Conservation (phyloP, 345 rosid genomes). For the Rhizophora mangle region DNA sequence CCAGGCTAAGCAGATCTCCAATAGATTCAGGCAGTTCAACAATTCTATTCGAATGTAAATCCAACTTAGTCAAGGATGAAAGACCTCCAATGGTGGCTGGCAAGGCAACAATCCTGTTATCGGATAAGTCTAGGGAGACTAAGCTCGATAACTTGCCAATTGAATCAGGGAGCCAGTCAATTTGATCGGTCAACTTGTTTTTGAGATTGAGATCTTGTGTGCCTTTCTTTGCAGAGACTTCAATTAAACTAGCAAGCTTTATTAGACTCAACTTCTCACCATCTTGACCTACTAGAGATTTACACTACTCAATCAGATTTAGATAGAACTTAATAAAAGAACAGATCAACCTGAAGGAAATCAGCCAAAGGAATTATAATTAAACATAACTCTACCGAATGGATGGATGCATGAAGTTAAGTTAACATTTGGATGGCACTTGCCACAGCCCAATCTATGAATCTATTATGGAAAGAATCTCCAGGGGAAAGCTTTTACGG, state of each 20-base stretch:
- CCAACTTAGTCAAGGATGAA: constrained; percentile 63
- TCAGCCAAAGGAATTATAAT: not conserved
- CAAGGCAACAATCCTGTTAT: constrained; percentile 64
- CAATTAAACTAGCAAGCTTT: constrained; percentile 88
- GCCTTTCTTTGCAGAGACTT: constrained; percentile 80
- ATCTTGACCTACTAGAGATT: constrained; percentile 51
- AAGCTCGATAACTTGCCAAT: constrained; percentile 76
- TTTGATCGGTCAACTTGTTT: constrained; percentile 73
- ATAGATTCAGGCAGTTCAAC: constrained; percentile 65
- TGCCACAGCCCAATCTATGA: not conserved
- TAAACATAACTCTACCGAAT: not conserved
- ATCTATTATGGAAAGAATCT: too few relatives aligned
- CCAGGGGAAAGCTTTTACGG: too few relatives aligned
- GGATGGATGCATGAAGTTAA: too few relatives aligned
- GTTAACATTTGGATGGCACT: too few relatives aligned
- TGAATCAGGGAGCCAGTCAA: constrained; percentile 96
- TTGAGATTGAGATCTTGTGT: constrained; percentile 76
- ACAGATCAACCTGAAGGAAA: not conserved
- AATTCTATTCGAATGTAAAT: constrained; percentile 79
- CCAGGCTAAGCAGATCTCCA: constrained; percentile 69
- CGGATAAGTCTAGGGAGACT: constrained; percentile 70
- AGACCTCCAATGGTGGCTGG: constrained; percentile 75
- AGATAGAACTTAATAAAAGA: not conserved
- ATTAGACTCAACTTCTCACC: constrained; percentile 79
- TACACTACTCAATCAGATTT: not conserved